phyloP scores from a whole-genome alignment of 2,329 filamentous ascomycete species.

The Elsinoe ampelina region DNA sequence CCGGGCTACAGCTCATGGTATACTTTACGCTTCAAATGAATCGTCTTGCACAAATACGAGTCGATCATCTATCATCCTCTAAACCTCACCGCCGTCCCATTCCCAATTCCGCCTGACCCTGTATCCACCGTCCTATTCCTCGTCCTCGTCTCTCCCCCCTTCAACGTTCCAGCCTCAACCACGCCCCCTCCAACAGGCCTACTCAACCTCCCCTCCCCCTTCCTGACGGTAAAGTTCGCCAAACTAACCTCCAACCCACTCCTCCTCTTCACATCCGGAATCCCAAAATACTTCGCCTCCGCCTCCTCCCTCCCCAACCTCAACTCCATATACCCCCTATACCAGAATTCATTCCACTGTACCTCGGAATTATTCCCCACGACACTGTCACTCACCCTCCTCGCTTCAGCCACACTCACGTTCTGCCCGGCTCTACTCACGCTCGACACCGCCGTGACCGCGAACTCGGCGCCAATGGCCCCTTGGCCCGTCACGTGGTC shows the following conservation, averaged over 20 bases:
- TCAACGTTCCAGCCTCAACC: slow-evolving; percentile 48
- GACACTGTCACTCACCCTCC: neutral
- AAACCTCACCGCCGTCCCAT: neutral
- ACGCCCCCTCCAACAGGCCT: slow-evolving; percentile 38
- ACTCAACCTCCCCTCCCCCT: slow-evolving; percentile 48
- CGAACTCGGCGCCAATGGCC: slow-evolving; percentile 40
- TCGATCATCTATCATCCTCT: neutral
- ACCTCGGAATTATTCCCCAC: slow-evolving; percentile 47
- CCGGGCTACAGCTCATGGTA: too few species aligned
- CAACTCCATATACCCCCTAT: slow-evolving; percentile 61
- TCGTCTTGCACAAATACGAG: neutral
- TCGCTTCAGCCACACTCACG: slow-evolving; percentile 1
- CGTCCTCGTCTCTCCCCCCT: slow-evolving; percentile 19
- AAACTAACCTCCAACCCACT: slow-evolving; percentile 55
- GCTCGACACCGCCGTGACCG: slow-evolving; percentile 50
- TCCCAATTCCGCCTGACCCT: neutral
- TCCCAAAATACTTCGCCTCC: slow-evolving; percentile 53
- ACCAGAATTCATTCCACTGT: slow-evolving; percentile 61
- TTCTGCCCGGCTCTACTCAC: neutral
- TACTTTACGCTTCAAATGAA: too few species aligned
- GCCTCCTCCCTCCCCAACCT: slow-evolving; percentile 46
- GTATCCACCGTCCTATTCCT: slow-evolving; percentile 7
- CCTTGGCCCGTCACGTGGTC: slow-evolving; percentile 31
- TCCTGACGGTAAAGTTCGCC: slow-evolving; percentile 57
- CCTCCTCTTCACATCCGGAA: slow-evolving; percentile 46